Percentiles rank a stretch among this genome's conserved stretches.
These are phyloP conservation scores for Rhodotorula sp. DNA, from an alignment of 1,284 basidiomycete species.

Conservation along the genomic window DNA sequence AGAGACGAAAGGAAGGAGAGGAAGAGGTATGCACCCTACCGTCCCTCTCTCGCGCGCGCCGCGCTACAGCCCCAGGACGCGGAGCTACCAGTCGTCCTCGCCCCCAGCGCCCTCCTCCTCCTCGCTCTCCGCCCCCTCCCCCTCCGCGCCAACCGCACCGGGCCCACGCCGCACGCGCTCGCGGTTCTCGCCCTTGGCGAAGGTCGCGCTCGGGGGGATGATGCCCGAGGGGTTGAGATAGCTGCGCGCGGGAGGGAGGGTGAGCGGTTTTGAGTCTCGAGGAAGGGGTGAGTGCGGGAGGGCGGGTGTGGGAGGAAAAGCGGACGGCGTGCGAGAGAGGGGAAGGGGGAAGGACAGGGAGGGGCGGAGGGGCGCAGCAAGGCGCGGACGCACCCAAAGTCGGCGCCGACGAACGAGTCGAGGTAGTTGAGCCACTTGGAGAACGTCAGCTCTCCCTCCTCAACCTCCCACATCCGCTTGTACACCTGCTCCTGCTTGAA, in stretches of 20 bases:
- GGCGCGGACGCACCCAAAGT: conserved; percentile 47
- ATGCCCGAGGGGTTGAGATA: conserved; percentile 52
- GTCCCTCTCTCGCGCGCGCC: too few species aligned
- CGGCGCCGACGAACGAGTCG: conserved; percentile 42
- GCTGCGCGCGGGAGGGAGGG: neutral
- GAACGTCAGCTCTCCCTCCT: conserved; percentile 69
- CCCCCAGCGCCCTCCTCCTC: conserved; percentile 20
- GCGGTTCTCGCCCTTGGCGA: conserved; percentile 38
- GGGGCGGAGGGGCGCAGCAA: neutral
- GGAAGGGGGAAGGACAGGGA: neutral
- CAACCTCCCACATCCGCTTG: conserved; percentile 75
- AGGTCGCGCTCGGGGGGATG: conserved; percentile 49
- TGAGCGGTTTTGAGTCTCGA: too few species aligned
- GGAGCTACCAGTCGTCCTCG: conserved; percentile 3
- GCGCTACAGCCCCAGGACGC: neutral
- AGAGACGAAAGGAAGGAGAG: too few species aligned
- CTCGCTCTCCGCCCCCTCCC: conserved; percentile 22
- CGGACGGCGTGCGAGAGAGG: conserved; percentile 37
- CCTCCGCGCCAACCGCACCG: neutral
- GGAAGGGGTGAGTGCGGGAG: too few species aligned
- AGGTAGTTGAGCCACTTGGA: conserved; percentile 53
- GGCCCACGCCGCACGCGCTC: conserved; percentile 10
- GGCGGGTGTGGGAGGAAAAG: too few species aligned
- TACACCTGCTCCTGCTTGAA: conserved; percentile 88
- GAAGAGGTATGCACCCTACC: too few species aligned